Conservation (phyloP, 176 grass and related monocot genomes). For the Carex parvula region DNA sequence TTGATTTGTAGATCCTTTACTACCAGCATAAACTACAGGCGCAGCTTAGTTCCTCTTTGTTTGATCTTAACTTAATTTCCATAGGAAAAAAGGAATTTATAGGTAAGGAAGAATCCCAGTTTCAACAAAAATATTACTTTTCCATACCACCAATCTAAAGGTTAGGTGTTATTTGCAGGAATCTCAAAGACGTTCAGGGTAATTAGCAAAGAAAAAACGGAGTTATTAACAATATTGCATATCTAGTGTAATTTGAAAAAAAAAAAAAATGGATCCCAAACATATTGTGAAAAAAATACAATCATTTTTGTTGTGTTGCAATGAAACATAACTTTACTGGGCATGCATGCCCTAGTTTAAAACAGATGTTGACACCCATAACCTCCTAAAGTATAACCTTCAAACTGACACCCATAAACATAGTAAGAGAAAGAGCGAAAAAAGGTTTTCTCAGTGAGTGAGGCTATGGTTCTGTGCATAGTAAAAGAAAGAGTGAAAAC, state of each 20-base stretch:
- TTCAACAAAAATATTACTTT: neutral
- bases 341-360: neutral
- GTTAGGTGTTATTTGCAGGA: neutral
- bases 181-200: neutral
- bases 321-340: neutral
- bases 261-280: neutral
- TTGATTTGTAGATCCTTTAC: neutral
- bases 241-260: neutral
- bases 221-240: neutral
- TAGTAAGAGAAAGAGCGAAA: slow-evolving; percentile 5
- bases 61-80: neutral
- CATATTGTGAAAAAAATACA: neutral
- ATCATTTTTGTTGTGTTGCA: neutral
- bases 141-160: neutral
- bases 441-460: neutral
- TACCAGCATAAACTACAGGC: neutral
- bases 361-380: neutral
- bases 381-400: neutral
- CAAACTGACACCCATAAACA: neutral
- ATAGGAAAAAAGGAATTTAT: neutral
- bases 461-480: too few species aligned
- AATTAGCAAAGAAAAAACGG: neutral
- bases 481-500: too few species aligned
- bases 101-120: neutral
- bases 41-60: neutral